Percentiles rank a stretch among this genome's conserved stretches.
These are phyloP conservation scores for Aspergillus conjunctus DNA, from an alignment of 495 filamentous ascomycete species.

Conservation along the genomic window DNA sequence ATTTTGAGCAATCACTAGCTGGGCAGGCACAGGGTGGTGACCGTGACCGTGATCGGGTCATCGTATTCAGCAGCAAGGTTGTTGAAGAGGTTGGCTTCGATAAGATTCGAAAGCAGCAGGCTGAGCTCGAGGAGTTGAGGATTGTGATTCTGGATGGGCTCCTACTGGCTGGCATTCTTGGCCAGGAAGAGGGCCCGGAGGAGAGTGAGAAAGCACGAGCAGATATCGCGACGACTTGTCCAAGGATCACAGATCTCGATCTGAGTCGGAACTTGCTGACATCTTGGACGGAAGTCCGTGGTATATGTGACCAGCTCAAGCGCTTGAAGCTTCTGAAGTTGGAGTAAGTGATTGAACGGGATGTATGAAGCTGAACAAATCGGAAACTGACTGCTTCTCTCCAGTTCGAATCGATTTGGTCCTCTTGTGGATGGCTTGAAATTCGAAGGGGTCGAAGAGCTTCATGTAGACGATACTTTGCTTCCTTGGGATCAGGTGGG, in stretches of 20 bases:
- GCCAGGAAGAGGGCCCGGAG: slow-evolving; percentile 37
- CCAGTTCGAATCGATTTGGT: slow-evolving; percentile 77
- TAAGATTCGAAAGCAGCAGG: slow-evolving; percentile 79
- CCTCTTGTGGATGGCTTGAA: slow-evolving; percentile 39
- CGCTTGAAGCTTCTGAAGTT: slow-evolving; percentile 65
- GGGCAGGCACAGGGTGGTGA: slow-evolving; percentile 25
- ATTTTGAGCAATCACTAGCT: slow-evolving; percentile 37
- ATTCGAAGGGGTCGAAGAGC: slow-evolving; percentile 62
- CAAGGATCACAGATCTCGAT: slow-evolving; percentile 78
- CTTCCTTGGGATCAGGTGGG: slow-evolving; percentile 72
- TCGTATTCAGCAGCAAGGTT: slow-evolving; percentile 80
- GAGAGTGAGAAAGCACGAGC: slow-evolving; percentile 26
- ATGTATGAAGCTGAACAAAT: no score
- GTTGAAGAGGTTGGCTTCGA: slow-evolving; percentile 96
- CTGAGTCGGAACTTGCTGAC: slow-evolving; percentile 82
- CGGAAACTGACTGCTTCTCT: slow-evolving; percentile 19
- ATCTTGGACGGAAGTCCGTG: slow-evolving; percentile 60
- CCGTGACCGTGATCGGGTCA: slow-evolving; percentile 44
- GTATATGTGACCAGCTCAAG: slow-evolving; percentile 68
- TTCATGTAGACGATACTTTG: slow-evolving; percentile 74
- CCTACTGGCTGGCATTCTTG: slow-evolving; percentile 52
- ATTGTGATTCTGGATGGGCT: slow-evolving; percentile 81
- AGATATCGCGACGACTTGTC: slow-evolving; percentile 42
- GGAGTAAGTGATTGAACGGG: slow-evolving; percentile 54
- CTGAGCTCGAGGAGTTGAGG: slow-evolving; percentile 72